Evolutionary conservation across 768 basidiomycete species (phyloP).

Genomic region (Lactarius sp.): DNA sequence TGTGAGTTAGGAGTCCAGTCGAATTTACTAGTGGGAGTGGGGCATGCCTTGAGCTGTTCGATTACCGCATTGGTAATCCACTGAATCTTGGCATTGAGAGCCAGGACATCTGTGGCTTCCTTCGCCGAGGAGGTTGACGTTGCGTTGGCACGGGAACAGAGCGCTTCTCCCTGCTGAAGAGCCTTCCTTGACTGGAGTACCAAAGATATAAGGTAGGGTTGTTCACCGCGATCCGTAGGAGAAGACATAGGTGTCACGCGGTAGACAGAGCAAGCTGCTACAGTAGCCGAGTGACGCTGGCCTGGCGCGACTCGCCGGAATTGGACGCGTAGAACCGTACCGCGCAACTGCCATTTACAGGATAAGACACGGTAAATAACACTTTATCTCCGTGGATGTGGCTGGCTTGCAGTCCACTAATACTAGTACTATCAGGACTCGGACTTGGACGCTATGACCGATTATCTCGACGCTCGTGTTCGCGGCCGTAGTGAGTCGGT

Average conservation of each 20-base stretch:
- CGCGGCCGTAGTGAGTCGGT: constrained; percentile 8
- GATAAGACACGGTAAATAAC: background rate
- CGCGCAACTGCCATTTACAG: too few species aligned
- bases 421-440: background rate
- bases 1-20: background rate
- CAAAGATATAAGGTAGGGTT: constrained; percentile 66
- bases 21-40: background rate
- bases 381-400: background rate
- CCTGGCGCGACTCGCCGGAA: background rate
- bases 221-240: constrained; percentile 32
- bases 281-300: too few species aligned
- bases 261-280: background rate
- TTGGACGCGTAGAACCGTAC: constrained; percentile 1
- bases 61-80: constrained; percentile 72
- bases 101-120: constrained; percentile 64
- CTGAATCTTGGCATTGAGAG: constrained; percentile 71
- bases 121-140: constrained; percentile 64
- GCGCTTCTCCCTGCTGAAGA: constrained; percentile 68
- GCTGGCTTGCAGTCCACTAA: background rate
- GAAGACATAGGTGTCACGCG: constrained; percentile 6
- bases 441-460: constrained; percentile 4
- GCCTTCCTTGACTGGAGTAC: constrained; percentile 81
- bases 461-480: constrained; percentile 12
- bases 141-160: constrained; percentile 63
- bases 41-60: constrained; percentile 69